Evolutionary conservation across 1,284 basidiomycete genomes (phyloP).

Genomic region (Trichosporon ovoides): DNA sequence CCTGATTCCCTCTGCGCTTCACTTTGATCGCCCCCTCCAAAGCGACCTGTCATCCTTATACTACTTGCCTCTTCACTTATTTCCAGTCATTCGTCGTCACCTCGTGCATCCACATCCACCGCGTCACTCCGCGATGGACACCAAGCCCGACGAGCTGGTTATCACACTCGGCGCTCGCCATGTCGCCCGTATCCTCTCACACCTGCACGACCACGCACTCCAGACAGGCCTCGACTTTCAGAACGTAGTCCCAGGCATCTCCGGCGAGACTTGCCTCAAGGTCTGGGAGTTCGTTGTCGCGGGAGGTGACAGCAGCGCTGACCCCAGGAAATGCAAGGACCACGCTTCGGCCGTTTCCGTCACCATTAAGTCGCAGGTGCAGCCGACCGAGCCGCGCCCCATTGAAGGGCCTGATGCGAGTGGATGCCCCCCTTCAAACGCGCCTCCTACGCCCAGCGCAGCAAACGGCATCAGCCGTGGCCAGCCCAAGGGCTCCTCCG

Average conservation of each 20-base stretch:
- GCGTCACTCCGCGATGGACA: background rate
- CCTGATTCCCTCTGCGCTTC: too few species aligned
- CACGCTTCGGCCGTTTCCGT: background rate
- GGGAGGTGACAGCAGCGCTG: background rate
- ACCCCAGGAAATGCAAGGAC: background rate
- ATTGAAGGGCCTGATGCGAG: background rate
- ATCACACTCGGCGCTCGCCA: background rate
- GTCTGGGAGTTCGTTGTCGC: background rate
- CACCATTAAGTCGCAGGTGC: background rate
- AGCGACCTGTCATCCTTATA: background rate
- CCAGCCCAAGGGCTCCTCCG: too few species aligned
- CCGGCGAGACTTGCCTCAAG: background rate
- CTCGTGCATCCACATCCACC: background rate
- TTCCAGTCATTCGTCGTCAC: background rate
- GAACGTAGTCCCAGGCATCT: background rate
- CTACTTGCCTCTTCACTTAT: background rate
- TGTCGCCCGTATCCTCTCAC: background rate
- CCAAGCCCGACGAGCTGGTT: slow-evolving; percentile 1
- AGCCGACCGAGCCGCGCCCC: background rate
- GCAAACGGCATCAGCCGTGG: too few species aligned
- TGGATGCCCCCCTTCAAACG: background rate
- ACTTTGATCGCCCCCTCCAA: background rate
- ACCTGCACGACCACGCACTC: background rate
- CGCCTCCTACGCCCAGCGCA: background rate
- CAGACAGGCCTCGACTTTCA: background rate